phyloP scores from a whole-genome alignment of 495 filamentous ascomycete species.

The Bombardia bombarda region DNA sequence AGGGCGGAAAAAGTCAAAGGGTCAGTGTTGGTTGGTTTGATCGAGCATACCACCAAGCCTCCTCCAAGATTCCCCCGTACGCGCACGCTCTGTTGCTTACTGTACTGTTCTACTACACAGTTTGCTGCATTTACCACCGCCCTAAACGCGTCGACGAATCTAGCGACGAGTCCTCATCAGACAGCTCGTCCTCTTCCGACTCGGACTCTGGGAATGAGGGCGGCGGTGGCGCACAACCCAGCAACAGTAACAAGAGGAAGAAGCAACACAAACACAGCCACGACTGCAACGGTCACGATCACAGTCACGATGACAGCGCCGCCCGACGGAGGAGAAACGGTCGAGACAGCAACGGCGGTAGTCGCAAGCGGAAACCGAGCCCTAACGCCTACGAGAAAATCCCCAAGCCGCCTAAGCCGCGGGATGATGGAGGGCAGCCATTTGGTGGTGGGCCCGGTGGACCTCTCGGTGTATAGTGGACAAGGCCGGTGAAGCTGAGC shows the following conservation, averaged over 20 bases:
- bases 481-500: background rate
- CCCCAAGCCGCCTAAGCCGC: conserved; percentile 49
- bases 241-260: conserved; percentile 4
- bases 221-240: conserved; percentile 13
- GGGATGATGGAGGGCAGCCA: conserved; percentile 5
- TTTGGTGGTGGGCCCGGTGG: conserved; percentile 1
- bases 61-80: background rate
- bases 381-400: conserved; percentile 95
- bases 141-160: conserved; percentile 78
- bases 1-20: conserved; percentile 90
- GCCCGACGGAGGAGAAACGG: conserved; percentile 24
- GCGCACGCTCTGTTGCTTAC: background rate
- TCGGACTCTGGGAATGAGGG: conserved; percentile 30
- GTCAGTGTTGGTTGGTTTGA: conserved; percentile 30
- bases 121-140: conserved; percentile 97
- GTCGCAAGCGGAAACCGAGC: conserved; percentile 53
- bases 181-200: conserved; percentile 35
- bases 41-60: background rate
- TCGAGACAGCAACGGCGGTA: background rate
- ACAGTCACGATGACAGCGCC: conserved; percentile 20
- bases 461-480: background rate
- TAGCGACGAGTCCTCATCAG: conserved; percentile 62
- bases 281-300: conserved; percentile 27
- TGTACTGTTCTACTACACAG: conserved; percentile 46
- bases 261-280: conserved; percentile 29